Evolutionary conservation across 441 rosid genomes (phyloP), one percentile per base, ranked within the genome.

Genomic region (Syzygium syzygioides): DNA sequence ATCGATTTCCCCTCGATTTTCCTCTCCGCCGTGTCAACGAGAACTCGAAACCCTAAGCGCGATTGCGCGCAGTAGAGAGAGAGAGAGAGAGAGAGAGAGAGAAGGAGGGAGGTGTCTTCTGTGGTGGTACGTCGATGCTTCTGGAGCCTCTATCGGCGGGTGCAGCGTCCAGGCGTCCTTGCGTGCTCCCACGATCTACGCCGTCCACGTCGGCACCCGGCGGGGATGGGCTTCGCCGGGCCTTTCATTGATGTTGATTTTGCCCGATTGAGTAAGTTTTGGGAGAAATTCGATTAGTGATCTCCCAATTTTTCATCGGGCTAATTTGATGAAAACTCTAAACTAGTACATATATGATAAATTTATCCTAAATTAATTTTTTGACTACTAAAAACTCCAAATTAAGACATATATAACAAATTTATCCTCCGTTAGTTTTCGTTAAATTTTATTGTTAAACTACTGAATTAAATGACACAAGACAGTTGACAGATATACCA

Each of bases 11-110:
- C 62, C 60, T 20, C 85, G 48, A 23, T 79, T 53, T 60, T 54
- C 30, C 53, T 37, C 48, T 54, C 62, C 50, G 62, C 50, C 26
- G 25, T 10, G n/a, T 57, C 62, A 28, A 57, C 62, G 62, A 84
- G 60, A 87, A 87, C 12, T 57, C 79, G 68, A 90, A 93, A 90
- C 84, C 91, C 91, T 89, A 92, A 76, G 52, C 52, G 15, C 83
- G 83, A 76, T 76, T 20, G 83, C 83, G 83, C 52, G 9, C 83
- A 37, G 52, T 20, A 20, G n/a, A 71, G 83, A 37, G 52, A 71
- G 80, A 68, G 50, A 68, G 48, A 68, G 34, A n/a, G n/a, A n/a
- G n/a, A n/a, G n/a, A 59, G 64, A 26, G 30, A 26, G 32, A 13
- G 64, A 12, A 30, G 13, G 66, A 18, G 76, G 11, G 48, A 4